These are phyloP conservation scores for Fusarium paranaense DNA, from an alignment of 2,329 filamentous ascomycete species.

Conservation along the genomic window DNA sequence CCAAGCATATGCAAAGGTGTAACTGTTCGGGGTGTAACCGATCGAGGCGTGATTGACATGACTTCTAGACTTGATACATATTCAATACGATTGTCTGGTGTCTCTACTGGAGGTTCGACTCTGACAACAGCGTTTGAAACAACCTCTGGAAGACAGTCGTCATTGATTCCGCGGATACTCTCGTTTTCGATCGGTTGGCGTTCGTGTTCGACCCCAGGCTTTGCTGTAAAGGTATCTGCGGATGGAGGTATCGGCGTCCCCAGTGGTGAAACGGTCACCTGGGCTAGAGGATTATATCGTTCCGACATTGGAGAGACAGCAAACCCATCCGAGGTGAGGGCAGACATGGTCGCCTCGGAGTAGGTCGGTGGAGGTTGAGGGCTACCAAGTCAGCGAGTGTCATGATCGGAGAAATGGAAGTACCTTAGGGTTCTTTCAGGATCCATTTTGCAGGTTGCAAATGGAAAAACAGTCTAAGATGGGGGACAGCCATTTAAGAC, in stretches of 20 bases:
- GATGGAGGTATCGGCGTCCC: neutral
- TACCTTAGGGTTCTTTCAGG: neutral
- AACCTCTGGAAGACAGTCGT: neutral
- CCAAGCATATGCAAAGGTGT: conserved; percentile 20
- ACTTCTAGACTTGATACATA: neutral
- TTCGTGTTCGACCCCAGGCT: neutral
- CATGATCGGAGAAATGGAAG: too few relatives aligned
- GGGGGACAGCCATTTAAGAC: neutral
- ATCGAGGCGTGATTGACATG: neutral
- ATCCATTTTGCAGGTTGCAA: neutral
- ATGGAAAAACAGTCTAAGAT: neutral
- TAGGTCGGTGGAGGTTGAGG: neutral
- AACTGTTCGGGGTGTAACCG: neutral
- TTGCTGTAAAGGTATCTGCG: neutral
- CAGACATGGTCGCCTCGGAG: neutral
- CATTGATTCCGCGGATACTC: neutral
- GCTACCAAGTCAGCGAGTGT: neutral
- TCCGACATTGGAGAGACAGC: neutral
- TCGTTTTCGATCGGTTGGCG: neutral
- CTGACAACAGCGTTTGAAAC: neutral
- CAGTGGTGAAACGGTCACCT: neutral
- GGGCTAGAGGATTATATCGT: neutral
- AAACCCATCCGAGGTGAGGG: neutral
- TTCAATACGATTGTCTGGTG: neutral
- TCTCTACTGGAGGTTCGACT: neutral